Evolutionary conservation across 345 rosid genomes (phyloP), one percentile per base, ranked within the genome.

Genomic region (Bruguiera gymnorhiza): DNA sequence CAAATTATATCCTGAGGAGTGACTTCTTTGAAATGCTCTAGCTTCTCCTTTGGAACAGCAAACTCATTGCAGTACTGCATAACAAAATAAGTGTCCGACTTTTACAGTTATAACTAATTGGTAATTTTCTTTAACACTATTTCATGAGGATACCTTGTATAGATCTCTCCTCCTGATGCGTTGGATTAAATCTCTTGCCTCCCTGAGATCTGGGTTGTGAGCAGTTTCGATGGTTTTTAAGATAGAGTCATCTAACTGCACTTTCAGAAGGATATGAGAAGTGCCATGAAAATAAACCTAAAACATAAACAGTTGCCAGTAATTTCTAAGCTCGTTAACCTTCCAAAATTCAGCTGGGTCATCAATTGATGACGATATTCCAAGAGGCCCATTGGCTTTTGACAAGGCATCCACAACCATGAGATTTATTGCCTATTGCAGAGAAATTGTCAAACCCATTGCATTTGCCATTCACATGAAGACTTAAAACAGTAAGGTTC

Each of bases 31-130:
- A 81, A 80, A 71, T 83, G 74, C 70, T 81, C 81, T 27, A 71
- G 68, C 62, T 75, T 72, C 46, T 79, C 85, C 69, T 80, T 79
- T 21, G 86, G 86, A 68, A 83, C 83, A 62, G 81, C 48, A 20
- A 75, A 81, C 73, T 83, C 82, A 73, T 80, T 83, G 83, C 85
- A 85, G 78, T 68, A 85, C 85, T 81, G 77, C 69, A 79, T 50
- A 66, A 67, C 51, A 21, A 29, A 11, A 32, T 37, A 43, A 43
- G 37, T 56, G 5, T 31, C 48, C 24, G 23, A 60, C n/a, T 29
- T 43, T n/a, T n/a, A 60, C 59, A 54, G 20, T 57, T 58, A 51
- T 27, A 43, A 43, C 50, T 11, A 43, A 43, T 54, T 21, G 59
- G 34, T 57, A 27, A 70, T 51, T 51, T 26, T 34, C 2, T 39